phyloP scores from a whole-genome alignment of 768 basidiomycete species.

The Collybiopsis luxurians region DNA sequence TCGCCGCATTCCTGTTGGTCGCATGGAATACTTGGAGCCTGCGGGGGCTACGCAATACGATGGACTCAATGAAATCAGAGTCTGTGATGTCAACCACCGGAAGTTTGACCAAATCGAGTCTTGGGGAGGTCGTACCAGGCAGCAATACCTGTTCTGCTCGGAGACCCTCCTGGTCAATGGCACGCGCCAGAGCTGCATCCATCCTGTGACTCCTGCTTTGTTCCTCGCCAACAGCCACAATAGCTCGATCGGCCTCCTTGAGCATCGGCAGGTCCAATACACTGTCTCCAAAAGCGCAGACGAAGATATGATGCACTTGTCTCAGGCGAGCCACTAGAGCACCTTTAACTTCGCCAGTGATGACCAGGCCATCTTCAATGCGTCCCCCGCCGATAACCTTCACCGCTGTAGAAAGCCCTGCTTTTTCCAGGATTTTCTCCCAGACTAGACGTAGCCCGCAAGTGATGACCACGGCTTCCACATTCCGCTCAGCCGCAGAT shows the following conservation, averaged over 20 bases:
- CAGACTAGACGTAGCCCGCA: slow-evolving; percentile 16
- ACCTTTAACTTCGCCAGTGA: slow-evolving; percentile 17
- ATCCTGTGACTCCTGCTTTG: slow-evolving; percentile 17
- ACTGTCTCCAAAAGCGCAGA: slow-evolving; percentile 23
- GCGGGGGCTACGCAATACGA: neutral
- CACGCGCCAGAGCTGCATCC: slow-evolving; percentile 15
- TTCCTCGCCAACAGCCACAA: slow-evolving; percentile 22
- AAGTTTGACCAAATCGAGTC: slow-evolving; percentile 16
- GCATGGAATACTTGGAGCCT: slow-evolving; percentile 13
- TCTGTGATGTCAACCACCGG: slow-evolving; percentile 13
- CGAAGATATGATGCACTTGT: slow-evolving; percentile 15
- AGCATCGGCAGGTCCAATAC: slow-evolving; percentile 21
- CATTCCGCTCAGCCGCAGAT: slow-evolving; percentile 9
- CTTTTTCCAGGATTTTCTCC: slow-evolving; percentile 15
- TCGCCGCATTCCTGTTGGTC: slow-evolving; percentile 14
- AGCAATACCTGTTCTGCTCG: slow-evolving; percentile 17
- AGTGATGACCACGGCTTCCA: slow-evolving; percentile 15
- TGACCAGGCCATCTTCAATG: slow-evolving; percentile 14
- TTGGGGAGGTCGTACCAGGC: slow-evolving; percentile 13
- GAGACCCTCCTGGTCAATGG: slow-evolving; percentile 18
- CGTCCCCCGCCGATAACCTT: slow-evolving; percentile 20
- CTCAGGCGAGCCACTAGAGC: slow-evolving; percentile 16
- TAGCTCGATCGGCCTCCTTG: slow-evolving; percentile 17
- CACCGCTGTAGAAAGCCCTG: slow-evolving; percentile 17
- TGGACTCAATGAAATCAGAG: slow-evolving; percentile 9